These are phyloP conservation scores for Aspergillus cavernicola DNA, from an alignment of 495 filamentous ascomycete genomes.

Conservation along the genomic window DNA sequence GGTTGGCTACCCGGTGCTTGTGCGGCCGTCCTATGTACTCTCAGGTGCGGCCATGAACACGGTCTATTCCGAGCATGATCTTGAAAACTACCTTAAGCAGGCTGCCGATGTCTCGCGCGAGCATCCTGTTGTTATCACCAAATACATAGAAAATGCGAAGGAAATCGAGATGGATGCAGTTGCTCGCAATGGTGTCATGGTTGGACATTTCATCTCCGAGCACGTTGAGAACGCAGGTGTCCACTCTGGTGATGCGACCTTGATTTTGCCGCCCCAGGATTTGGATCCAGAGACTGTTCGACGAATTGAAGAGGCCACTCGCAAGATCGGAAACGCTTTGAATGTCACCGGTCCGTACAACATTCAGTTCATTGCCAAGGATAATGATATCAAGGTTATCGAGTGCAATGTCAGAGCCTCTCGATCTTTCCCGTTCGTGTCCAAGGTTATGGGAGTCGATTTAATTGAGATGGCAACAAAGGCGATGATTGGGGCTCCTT, in stretches of 20 bases:
- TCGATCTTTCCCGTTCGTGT: conserved; percentile 95
- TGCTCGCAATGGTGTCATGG: conserved; percentile 78
- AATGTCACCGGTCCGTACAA: conserved; percentile 98
- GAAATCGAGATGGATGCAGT: conserved; percentile 98
- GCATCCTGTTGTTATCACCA: conserved; percentile 97
- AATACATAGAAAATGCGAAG: conserved; percentile 96
- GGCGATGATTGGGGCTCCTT: conserved; percentile 84
- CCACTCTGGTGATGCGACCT: conserved; percentile 94
- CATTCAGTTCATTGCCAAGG: conserved; percentile 99
- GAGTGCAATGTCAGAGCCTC: conserved; percentile 98
- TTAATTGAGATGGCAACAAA: conserved; percentile 99
- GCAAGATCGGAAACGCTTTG: conserved; percentile 90
- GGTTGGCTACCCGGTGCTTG: conserved; percentile 90
- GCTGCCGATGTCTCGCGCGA: conserved; percentile 91
- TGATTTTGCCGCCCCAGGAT: conserved; percentile 96
- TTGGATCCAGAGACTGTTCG: conserved; percentile 82
- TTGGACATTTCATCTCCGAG: conserved; percentile 92
- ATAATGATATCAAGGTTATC: conserved; percentile 99
- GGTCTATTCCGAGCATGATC: conserved; percentile 86
- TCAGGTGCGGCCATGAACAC: conserved; percentile 99
- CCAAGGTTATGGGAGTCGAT: conserved; percentile 97
- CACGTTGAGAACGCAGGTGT: conserved; percentile 98
- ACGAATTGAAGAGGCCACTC: conserved; percentile 89
- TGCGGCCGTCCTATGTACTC: conserved; percentile 94
- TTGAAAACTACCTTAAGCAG: conserved; percentile 86